phyloP scores from a whole-genome alignment of 768 basidiomycete species.

The Boletus pseudo-olivaceus region DNA sequence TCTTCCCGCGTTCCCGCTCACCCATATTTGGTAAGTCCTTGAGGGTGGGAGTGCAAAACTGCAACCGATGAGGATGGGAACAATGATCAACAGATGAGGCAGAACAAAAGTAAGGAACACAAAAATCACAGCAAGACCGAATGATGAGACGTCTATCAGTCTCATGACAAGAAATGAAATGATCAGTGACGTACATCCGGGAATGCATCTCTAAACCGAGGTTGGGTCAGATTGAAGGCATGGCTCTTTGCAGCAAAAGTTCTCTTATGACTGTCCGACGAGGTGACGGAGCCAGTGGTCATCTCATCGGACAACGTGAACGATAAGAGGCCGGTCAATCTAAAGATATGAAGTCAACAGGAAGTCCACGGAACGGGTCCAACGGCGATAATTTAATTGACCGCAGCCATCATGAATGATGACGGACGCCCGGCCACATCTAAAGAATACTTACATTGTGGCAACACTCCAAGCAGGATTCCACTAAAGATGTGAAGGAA shows the following conservation, averaged over 20 bases:
- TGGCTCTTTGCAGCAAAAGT: slow-evolving; percentile 77
- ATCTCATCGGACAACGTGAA: slow-evolving; percentile 97
- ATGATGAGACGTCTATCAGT: slow-evolving; percentile 21
- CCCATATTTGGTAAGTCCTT: slow-evolving; percentile 94
- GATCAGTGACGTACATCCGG: slow-evolving; percentile 65
- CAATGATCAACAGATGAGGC: slow-evolving; percentile 16
- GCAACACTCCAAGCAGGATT: slow-evolving; percentile 95
- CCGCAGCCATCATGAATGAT: slow-evolving; percentile 14
- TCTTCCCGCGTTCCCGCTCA: slow-evolving; percentile 62
- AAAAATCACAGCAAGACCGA: slow-evolving; percentile 17
- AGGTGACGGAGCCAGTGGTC: slow-evolving; percentile 90
- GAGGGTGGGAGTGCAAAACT: slow-evolving; percentile 69
- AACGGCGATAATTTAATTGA: slow-evolving; percentile 12
- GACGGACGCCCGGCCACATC: slow-evolving; percentile 6
- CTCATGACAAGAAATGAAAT: slow-evolving; percentile 17
- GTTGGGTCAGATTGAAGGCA: slow-evolving; percentile 75
- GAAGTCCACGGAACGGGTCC: background rate
- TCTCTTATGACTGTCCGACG: slow-evolving; percentile 75
- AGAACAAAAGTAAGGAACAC: slow-evolving; percentile 15
- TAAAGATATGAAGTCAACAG: slow-evolving; percentile 31
- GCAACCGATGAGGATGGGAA: slow-evolving; percentile 10
- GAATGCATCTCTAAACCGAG: slow-evolving; percentile 84
- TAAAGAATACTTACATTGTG: slow-evolving; percentile 66
- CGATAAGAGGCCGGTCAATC: slow-evolving; percentile 87
- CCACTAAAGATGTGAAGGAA: slow-evolving; percentile 52